Base-by-base conservation (phyloP, 345 rosid species). In the Kandelia obovata region DNA sequence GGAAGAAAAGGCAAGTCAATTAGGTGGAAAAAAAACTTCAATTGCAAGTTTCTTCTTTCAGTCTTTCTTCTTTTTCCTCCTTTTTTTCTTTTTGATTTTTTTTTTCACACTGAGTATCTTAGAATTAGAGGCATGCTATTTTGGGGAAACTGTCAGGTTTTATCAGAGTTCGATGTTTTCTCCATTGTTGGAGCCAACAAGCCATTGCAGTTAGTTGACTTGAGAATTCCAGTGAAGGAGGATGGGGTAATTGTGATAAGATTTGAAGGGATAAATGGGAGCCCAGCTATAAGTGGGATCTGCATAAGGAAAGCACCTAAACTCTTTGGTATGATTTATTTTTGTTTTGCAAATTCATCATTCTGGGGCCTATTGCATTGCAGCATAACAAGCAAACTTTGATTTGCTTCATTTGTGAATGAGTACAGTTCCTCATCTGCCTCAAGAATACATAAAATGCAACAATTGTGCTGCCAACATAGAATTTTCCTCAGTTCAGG, bases 101-200 rank as follows among this genome's bases (percentile, higher is more conserved):
- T 47, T 26, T 15, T 7, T 34, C 10, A 53, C 5, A 34, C 13
- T 43, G 23, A 63, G 17, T 3, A 37, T 23, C 26, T 3, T 28
- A 57, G 47, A 57, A 17, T 72, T 28, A 79, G 34, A 65, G 61
- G 27, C 23, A 26, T 62, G 15, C 52, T 63, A 30, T 64, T 64
- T 61, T 16, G 53, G 52, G 16, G 13, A 2, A 35, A 28, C 23
- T 4, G 27, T 46, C 88, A 95, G 99, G 87, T 92, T 20, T 71
- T 92, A 23, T 82, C 96, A 5, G 91, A 95, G 68, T 84, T 95
- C 49, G 99, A 95, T 83, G 81, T 92, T 71, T 95, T 83, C 84
- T 80, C 88, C 7, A 71, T 88, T 65, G 96, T 90, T 71, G 97
- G 96, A 56, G 87, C 96, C 31, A 92, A 92, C 67, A 90, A 84